Percentiles rank a stretch among this genome's conserved stretches.
These are phyloP conservation scores for Candida frijolesensis DNA, from an alignment of 1,139 yeast species.

Conservation along the genomic window DNA sequence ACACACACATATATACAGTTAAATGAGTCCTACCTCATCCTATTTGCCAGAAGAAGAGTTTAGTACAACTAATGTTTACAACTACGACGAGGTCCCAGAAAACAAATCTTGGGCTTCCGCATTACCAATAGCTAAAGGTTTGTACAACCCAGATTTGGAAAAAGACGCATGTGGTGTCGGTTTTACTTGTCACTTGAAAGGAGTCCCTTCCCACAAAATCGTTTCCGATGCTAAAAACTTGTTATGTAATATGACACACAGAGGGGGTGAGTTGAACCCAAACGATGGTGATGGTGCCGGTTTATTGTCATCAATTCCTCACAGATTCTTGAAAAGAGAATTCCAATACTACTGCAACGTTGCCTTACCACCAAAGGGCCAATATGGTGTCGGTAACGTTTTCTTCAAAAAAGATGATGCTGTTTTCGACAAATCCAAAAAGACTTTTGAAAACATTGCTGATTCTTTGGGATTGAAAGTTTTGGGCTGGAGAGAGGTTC, in stretches of 20 bases:
- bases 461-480: slow-evolving; percentile 74
- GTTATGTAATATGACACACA: slow-evolving; percentile 96
- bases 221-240: slow-evolving; percentile 87
- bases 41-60: slow-evolving; percentile 46
- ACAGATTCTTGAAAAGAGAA: slow-evolving; percentile 81
- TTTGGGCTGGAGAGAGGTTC: slow-evolving; percentile 95
- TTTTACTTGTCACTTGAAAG: slow-evolving; percentile 93
- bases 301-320: slow-evolving; percentile 90
- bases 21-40: slow-evolving; percentile 16
- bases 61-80: slow-evolving; percentile 45
- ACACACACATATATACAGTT: neutral
- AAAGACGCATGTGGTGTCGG: slow-evolving; percentile 99
- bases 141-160: slow-evolving; percentile 91
- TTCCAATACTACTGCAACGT: slow-evolving; percentile 66
- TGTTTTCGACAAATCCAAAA: slow-evolving; percentile 65
- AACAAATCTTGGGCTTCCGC: slow-evolving; percentile 92
- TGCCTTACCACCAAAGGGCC: slow-evolving; percentile 73
- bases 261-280: slow-evolving; percentile 98
- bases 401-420: slow-evolving; percentile 83
- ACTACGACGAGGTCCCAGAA: slow-evolving; percentile 74
- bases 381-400: slow-evolving; percentile 92
- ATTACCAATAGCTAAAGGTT: slow-evolving; percentile 83
- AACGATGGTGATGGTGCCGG: slow-evolving; percentile 99
- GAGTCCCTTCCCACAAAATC: slow-evolving; percentile 83
- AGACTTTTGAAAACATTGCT: slow-evolving; percentile 82